phyloP scores from a whole-genome alignment of 345 rosid genomes.

The Salix viminalis region DNA sequence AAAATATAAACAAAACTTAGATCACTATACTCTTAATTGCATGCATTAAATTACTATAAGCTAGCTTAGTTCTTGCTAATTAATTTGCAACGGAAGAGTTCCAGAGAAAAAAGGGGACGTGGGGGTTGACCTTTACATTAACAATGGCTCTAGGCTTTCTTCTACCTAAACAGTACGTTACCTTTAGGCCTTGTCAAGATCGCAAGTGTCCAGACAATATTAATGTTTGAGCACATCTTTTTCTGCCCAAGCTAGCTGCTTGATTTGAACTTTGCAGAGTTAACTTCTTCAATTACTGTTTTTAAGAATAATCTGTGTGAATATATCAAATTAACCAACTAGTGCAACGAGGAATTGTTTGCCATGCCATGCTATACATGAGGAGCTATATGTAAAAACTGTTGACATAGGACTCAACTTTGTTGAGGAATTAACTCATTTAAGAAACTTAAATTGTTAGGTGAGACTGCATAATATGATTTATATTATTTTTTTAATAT shows the following conservation, averaged over 20 bases:
- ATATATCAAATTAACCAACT: not conserved
- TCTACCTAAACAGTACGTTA: not conserved
- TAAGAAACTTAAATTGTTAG: too few relatives aligned
- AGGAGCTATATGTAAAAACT: not conserved
- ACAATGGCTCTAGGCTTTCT: not conserved
- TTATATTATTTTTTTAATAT: too few relatives aligned
- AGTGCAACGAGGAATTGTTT: not conserved
- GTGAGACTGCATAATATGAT: too few relatives aligned
- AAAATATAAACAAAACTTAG: too few relatives aligned
- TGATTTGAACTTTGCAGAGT: not conserved
- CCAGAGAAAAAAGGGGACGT: not conserved
- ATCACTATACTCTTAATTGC: too few relatives aligned
- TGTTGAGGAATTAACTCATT: too few relatives aligned
- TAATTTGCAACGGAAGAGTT: too few relatives aligned
- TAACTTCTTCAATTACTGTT: not conserved
- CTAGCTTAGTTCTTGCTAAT: too few relatives aligned
- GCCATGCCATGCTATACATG: not conserved
- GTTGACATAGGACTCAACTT: not conserved
- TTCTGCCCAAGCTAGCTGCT: not conserved
- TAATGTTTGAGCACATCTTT: not conserved
- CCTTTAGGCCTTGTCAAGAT: not conserved
- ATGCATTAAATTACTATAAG: too few relatives aligned
- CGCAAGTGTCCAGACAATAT: not conserved
- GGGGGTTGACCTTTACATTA: not conserved
- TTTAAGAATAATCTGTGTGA: not conserved